These are phyloP conservation scores for Rubroboletus satanas DNA, from an alignment of 768 basidiomycete genomes.

Conservation along the genomic window DNA sequence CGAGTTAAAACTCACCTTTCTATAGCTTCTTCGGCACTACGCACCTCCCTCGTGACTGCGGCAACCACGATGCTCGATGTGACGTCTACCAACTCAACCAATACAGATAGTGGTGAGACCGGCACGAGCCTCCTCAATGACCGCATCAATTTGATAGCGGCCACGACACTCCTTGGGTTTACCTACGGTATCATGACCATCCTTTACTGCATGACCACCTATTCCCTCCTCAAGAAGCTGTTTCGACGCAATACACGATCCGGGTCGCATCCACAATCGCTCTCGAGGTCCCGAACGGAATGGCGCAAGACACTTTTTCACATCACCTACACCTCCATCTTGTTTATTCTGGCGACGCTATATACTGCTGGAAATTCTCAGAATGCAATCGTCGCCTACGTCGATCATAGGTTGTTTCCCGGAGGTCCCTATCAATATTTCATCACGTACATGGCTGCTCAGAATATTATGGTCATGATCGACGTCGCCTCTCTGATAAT, in stretches of 20 bases:
- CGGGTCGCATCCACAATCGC: slow-evolving; percentile 5
- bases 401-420: slow-evolving; percentile 28
- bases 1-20: slow-evolving; percentile 2
- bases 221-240: slow-evolving; percentile 21
- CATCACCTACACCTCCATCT: slow-evolving; percentile 22
- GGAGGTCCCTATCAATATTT: slow-evolving; percentile 27
- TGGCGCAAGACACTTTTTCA: slow-evolving; percentile 25
- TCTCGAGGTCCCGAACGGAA: neutral
- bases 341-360: slow-evolving; percentile 28
- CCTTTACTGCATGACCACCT: slow-evolving; percentile 19
- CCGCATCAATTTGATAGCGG: slow-evolving; percentile 24
- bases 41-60: slow-evolving; percentile 3
- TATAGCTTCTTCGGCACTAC: slow-evolving; percentile 3
- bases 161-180: slow-evolving; percentile 22
- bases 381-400: slow-evolving; percentile 26
- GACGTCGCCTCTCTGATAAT: slow-evolving; percentile 24
- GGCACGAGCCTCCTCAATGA: slow-evolving; percentile 14
- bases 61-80: slow-evolving; percentile 6
- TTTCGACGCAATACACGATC: slow-evolving; percentile 3
- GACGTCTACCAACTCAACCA: slow-evolving; percentile 7
- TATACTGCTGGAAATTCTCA: slow-evolving; percentile 29
- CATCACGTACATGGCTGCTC: slow-evolving; percentile 22
- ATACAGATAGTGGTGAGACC: slow-evolving; percentile 2
- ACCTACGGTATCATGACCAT: slow-evolving; percentile 20
- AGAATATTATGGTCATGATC: slow-evolving; percentile 22